Evolutionary conservation across 805 yeast species (phyloP).

Genomic region (Ogataea pignaliae): DNA sequence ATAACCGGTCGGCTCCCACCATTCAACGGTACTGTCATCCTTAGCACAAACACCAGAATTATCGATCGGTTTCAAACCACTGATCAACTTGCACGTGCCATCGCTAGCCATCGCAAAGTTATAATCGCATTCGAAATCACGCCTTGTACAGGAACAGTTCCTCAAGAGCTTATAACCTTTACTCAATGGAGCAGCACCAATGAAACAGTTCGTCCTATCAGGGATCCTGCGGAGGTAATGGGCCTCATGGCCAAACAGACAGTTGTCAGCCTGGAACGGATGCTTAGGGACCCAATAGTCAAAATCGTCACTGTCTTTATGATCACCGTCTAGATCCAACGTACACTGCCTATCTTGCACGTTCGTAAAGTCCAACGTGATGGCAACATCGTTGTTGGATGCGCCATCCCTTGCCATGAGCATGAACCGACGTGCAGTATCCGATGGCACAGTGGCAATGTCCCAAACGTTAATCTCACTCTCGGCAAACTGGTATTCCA

Average conservation of each 20-base stretch:
- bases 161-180: conserved; percentile 52
- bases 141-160: conserved; percentile 80
- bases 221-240: conserved; percentile 55
- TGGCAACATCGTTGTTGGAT: conserved; percentile 26
- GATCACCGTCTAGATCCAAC: conserved; percentile 37
- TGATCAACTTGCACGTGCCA: conserved; percentile 82
- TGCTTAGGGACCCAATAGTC: conserved; percentile 60
- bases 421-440: conserved; percentile 76
- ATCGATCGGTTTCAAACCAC: conserved; percentile 66
- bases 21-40: conserved; percentile 55
- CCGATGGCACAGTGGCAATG: conserved; percentile 86
- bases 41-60: conserved; percentile 54
- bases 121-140: conserved; percentile 92
- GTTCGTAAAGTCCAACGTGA: conserved; percentile 54
- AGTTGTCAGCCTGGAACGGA: conserved; percentile 45
- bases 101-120: conserved; percentile 66
- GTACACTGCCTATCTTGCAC: conserved; percentile 52
- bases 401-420: conserved; percentile 49
- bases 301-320: conserved; percentile 45
- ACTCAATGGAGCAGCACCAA: conserved; percentile 57
- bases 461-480: conserved; percentile 57
- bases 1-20: conserved; percentile 88
- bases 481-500: conserved; percentile 56
- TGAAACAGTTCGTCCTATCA: conserved; percentile 60
- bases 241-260: conserved; percentile 70